A percentile compares a stretch with the other conserved stretches of the same genome.
These are phyloP conservation scores for Solanum ossicruentum DNA, from an alignment of 257 asterid species.

Conservation along the genomic window DNA sequence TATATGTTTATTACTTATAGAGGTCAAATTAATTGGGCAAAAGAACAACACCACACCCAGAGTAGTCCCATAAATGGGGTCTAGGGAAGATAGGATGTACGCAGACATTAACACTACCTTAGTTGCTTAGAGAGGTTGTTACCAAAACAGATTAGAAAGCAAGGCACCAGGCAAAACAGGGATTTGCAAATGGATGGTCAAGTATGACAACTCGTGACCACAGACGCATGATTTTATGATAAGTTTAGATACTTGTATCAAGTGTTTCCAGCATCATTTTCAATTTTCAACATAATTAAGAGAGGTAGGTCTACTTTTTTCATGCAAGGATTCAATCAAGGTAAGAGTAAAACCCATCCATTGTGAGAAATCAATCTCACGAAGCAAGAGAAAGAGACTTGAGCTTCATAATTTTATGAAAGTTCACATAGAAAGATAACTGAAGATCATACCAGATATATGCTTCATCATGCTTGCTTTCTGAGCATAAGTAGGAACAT, in stretches of 20 bases:
- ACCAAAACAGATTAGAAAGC: neutral
- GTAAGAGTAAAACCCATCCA: neutral
- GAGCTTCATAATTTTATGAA: neutral
- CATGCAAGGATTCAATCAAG: neutral
- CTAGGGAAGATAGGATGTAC: neutral
- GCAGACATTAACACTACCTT: neutral
- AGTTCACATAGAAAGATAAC: neutral
- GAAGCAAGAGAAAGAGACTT: neutral
- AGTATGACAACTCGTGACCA: neutral
- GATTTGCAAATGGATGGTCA: neutral
- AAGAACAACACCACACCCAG: neutral
- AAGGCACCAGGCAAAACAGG: neutral
- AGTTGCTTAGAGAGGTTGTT: neutral
- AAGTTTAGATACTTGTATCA: neutral
- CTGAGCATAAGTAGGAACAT: slow-evolving; percentile 32
- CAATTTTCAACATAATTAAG: neutral
- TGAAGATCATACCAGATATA: slow-evolving; percentile 13
- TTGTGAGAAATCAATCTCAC: neutral
- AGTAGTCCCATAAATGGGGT: neutral
- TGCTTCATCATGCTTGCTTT: slow-evolving; percentile 11
- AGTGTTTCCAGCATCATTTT: neutral
- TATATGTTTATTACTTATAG: neutral
- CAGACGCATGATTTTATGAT: neutral
- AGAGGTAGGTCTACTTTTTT: neutral
- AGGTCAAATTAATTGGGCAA: neutral